Evolutionary conservation across 1,139 yeast species (phyloP), one percentile per base, ranked within the genome.

Genomic region (Zygosaccharomyces sapae): DNA sequence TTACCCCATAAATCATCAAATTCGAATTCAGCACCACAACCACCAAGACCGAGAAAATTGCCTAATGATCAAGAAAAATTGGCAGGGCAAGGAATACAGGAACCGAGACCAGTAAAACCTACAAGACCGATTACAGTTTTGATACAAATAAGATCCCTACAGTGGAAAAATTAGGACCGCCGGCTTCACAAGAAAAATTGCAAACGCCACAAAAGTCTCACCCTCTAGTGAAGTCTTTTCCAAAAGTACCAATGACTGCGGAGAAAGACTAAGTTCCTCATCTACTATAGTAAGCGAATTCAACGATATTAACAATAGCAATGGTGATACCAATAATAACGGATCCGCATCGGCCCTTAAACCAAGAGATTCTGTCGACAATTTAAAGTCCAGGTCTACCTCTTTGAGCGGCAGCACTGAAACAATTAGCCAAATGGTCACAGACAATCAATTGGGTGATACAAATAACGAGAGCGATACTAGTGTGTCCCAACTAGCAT

Each of bases 361-460:
- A 40, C 47, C 44, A 2, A 45, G 43, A 24, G 49, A 46, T 12
- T 41, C 45, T 5, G 48, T 43, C 10, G 43, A 44, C 5, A 34
- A 43, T 27, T 13, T 20, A 12, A 33, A 34, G 19, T 45, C 47
- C 13, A 34, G 51, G 33, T 39, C 49, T 19, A 18, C 48, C 5
- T 50, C 51, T 4, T 45, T 49, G 13, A 24, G 43, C 4, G 42
- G 48, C 44, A 38, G 50, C 19, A 46, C 54, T 1, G 59, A 51
- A 12, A 35, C 51, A 5, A 50, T 57, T 10, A 51, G 45, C 20
- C 51, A 56, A 34, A 57, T 58, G 59, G 59, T 58, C 9, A 52
- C 56, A 2, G 61, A 58, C 38, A 45, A 53, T n/a, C 38, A 19
- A 24, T 12, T 34, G 13, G 34, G 31, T 13, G 45, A 45, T 24